Percentiles rank a stretch among this genome's conserved stretches.
Evolutionary conservation across 78 protist genomes (phyloP).

Genomic region (Cavenderia fasciculata): DNA sequence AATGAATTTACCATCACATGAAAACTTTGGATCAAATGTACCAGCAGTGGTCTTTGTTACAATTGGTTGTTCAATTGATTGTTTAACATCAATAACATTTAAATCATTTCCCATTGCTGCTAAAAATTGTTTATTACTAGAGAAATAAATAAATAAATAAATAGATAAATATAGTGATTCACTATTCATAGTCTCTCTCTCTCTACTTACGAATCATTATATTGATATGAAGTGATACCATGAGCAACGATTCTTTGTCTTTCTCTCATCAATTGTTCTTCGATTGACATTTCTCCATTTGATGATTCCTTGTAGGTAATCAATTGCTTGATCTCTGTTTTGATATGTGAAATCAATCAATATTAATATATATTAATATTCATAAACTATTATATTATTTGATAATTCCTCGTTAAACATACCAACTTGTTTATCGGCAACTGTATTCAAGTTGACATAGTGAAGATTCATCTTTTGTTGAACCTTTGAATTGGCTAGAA

Average conservation of each 20-base stretch:
- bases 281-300: slow-evolving; percentile 34
- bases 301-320: slow-evolving; percentile 9
- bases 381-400: neutral
- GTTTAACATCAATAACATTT: slow-evolving; percentile 9
- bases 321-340: slow-evolving; percentile 47
- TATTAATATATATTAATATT: neutral
- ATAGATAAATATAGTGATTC: too few relatives aligned
- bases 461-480: neutral
- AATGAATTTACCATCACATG: slow-evolving; percentile 35
- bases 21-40: slow-evolving; percentile 25
- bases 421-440: neutral
- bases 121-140: slow-evolving; percentile 11
- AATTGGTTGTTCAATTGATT: neutral
- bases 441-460: neutral
- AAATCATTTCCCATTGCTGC: slow-evolving; percentile 22
- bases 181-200: too few relatives aligned
- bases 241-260: slow-evolving; percentile 46
- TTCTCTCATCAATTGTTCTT: slow-evolving; percentile 55
- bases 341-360: too few relatives aligned
- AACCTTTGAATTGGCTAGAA: neutral
- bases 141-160: too few relatives aligned
- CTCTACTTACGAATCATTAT: neutral
- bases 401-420: neutral
- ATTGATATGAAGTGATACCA: slow-evolving; percentile 41
- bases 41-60: neutral